Evolutionary conservation across 371 early-diverging fungal species (phyloP).

Genomic region (Zopfochytrium polystomum): DNA sequence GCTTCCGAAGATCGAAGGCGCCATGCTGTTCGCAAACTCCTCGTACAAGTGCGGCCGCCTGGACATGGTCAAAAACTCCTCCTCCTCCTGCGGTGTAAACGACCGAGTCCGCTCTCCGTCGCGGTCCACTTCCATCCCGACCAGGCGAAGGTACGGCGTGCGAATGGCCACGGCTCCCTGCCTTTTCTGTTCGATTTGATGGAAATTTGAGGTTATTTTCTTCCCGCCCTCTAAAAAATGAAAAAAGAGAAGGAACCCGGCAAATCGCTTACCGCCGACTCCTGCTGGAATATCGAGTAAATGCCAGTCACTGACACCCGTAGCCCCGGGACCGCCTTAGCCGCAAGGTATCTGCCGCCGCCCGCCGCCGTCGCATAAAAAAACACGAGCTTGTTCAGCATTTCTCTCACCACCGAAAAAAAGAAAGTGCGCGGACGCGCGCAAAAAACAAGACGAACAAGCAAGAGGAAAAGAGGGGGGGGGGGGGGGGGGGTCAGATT

Average conservation of each 20-base stretch:
- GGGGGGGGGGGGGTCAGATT: too few relatives aligned
- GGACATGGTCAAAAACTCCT: slow-evolving; percentile 82
- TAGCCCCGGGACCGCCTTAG: slow-evolving; percentile 93
- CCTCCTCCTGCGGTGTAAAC: slow-evolving; percentile 92
- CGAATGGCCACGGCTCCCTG: slow-evolving; percentile 76
- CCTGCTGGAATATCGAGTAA: slow-evolving; percentile 81
- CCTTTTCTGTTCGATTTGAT: slow-evolving; percentile 1
- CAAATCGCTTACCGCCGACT: slow-evolving; percentile 24
- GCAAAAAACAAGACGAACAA: too few relatives aligned
- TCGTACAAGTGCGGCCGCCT: slow-evolving; percentile 84
- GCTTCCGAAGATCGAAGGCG: slow-evolving; percentile 96
- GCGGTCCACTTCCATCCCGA: slow-evolving; percentile 83
- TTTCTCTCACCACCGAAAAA: too few relatives aligned
- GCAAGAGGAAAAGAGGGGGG: too few relatives aligned
- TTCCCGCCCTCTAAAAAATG: neutral
- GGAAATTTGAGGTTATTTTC: neutral
- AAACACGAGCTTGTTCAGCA: neutral
- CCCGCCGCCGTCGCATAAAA: neutral
- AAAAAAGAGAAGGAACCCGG: neutral
- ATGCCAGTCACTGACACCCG: slow-evolving; percentile 95
- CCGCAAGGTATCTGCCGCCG: slow-evolving; percentile 76
- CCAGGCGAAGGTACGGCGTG: slow-evolving; percentile 88
- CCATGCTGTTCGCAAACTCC: slow-evolving; percentile 85
- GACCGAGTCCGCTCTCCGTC: slow-evolving; percentile 69
- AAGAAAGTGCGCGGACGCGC: too few relatives aligned